Percentiles rank a stretch among this genome's conserved stretches.
Evolutionary conservation across 2,329 filamentous ascomycete species (phyloP).

Genomic region (Zasmidium angulare): DNA sequence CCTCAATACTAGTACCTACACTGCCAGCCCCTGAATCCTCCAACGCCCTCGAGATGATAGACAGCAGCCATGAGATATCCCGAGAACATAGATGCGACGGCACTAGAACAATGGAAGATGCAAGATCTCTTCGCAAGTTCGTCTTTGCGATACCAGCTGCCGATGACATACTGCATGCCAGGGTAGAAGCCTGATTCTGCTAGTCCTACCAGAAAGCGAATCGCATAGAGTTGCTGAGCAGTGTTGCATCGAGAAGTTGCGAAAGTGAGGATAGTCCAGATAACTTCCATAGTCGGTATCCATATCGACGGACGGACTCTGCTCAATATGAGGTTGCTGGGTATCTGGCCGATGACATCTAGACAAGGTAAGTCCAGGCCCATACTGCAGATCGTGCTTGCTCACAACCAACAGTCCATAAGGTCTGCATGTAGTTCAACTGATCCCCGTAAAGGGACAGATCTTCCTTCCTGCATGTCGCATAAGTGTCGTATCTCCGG

Average conservation of each 20-base stretch:
- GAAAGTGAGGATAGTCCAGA: conserved; percentile 51
- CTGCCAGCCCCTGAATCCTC: conserved; percentile 50
- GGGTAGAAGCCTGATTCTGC: conserved; percentile 54
- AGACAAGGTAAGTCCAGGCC: no score
- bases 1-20: conserved; percentile 31
- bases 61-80: conserved; percentile 58
- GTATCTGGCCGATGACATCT: conserved; percentile 37
- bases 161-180: conserved; percentile 52
- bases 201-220: conserved; percentile 52
- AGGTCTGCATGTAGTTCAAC: conserved; percentile 56
- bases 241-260: conserved; percentile 40
- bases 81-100: conserved; percentile 47
- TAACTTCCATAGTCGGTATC: conserved; percentile 50
- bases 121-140: conserved; percentile 54
- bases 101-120: conserved; percentile 52
- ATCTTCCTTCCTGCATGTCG: conserved; percentile 44
- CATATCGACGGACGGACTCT: conserved; percentile 48
- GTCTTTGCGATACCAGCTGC: conserved; percentile 51
- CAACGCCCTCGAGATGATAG: conserved; percentile 48
- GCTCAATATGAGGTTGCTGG: conserved; percentile 53
- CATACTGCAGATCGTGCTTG: no score
- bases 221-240: conserved; percentile 45
- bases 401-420: conserved; percentile 53
- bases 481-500: neutral
- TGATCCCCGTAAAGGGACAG: conserved; percentile 54